Conservation (phyloP, 2,329 filamentous ascomycete genomes). For the Penicillium corylophilum region DNA sequence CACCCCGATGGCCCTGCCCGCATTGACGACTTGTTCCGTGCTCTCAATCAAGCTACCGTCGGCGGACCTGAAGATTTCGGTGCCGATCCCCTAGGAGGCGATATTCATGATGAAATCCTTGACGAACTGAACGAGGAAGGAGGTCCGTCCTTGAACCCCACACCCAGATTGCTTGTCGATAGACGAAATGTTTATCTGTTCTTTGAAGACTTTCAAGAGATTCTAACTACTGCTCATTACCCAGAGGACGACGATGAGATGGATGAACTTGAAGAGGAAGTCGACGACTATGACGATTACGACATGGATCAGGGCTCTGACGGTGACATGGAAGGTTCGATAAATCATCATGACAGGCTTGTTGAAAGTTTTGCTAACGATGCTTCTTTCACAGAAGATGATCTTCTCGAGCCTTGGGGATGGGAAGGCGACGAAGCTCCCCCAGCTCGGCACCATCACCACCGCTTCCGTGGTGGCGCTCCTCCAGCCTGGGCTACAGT, state of each 20-base stretch:
- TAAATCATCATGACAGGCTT: background rate
- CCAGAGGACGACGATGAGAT: conserved; percentile 53
- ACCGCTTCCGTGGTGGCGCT: conserved; percentile 58
- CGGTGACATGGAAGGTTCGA: conserved; percentile 37
- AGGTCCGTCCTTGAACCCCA: conserved; percentile 39
- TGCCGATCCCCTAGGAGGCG: conserved; percentile 50
- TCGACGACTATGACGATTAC: conserved; percentile 47
- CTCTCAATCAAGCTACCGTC: conserved; percentile 43
- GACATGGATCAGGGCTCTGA: conserved; percentile 47
- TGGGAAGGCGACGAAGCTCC: conserved; percentile 56
- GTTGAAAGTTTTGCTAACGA: background rate
- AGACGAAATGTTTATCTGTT: too few species aligned
- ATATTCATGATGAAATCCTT: conserved; percentile 45
- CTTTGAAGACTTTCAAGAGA: background rate
- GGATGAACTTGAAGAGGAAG: conserved; percentile 47
- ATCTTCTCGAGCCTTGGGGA: conserved; percentile 47
- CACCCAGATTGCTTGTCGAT: too few species aligned
- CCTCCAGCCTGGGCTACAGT: conserved; percentile 63
- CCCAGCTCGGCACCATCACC: conserved; percentile 45
- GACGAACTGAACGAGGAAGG: conserved; percentile 61
- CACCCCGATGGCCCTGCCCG: conserved; percentile 43
- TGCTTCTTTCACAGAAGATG: conserved; percentile 29
- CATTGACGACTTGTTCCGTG: conserved; percentile 49
- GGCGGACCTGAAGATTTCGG: conserved; percentile 45
- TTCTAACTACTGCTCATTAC: conserved; percentile 38